Evolutionary conservation across 108 stramenopile species (phyloP).

Genomic region (Conticribra guillardii): DNA sequence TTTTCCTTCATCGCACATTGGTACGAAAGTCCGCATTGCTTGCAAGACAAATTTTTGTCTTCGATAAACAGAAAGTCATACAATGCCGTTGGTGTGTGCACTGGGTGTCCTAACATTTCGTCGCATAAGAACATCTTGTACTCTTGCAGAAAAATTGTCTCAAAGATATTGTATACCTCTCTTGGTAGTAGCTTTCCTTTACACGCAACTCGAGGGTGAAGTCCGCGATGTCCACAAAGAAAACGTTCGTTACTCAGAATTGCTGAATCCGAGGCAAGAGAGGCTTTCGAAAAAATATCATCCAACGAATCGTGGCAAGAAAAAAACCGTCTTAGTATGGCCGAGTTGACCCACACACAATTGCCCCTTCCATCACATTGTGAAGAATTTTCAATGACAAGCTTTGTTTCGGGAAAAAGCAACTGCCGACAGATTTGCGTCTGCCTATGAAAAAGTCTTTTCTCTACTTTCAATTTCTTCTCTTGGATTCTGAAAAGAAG

Average conservation of each 20-base stretch:
- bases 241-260: constrained; percentile 34
- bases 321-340: constrained; percentile 57
- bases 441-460: constrained; percentile 37
- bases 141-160: constrained; percentile 46
- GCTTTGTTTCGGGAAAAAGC: constrained; percentile 11
- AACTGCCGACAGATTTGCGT: constrained; percentile 46
- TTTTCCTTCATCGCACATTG: constrained; percentile 32
- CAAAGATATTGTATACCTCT: constrained; percentile 46
- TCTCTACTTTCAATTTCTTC: constrained; percentile 29
- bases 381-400: neutral
- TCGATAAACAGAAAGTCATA: constrained; percentile 10
- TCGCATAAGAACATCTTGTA: constrained; percentile 17
- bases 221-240: constrained; percentile 64
- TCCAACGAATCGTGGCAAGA: constrained; percentile 58
- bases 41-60: constrained; percentile 12
- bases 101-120: constrained; percentile 4
- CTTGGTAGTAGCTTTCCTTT: constrained; percentile 66
- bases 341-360: constrained; percentile 62
- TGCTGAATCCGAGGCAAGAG: constrained; percentile 23
- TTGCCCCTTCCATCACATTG: constrained; percentile 3
- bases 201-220: constrained; percentile 55
- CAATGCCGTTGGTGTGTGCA: neutral
- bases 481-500: constrained; percentile 2
- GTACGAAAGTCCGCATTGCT: constrained; percentile 23
- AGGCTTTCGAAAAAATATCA: constrained; percentile 34